Evolutionary conservation across 352 stramenopile genomes (phyloP), one percentile per base, ranked within the genome.

Genomic region (Pythium dissotocum): DNA sequence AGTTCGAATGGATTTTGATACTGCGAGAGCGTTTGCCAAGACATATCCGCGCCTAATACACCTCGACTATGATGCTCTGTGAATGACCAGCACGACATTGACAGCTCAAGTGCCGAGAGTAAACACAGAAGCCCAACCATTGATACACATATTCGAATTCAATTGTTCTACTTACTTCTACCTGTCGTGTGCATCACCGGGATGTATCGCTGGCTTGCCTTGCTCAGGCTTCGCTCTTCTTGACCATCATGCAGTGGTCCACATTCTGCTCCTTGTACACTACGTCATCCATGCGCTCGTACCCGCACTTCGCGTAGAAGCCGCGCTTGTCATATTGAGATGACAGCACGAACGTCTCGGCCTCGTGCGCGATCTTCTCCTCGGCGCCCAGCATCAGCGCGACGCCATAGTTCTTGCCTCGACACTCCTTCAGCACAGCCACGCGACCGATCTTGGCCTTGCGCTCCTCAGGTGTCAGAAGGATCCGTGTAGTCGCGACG

Each of bases 271-370:
- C 80, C 14, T 88, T 38, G 48, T 87, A 87, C 8, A 87, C 73
- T 51, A 88, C 80, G 53, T 84, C 77, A 18, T 53, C 86, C 10
- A 70, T n/a, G 57, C 71, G 80, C 30, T 59, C 60, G 69, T 90
- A 92, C 36, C 84, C 84, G 44, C 84, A 90, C 58, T 86, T 87
- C 51, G 82, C 77, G 59, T 92, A 92, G 67, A 92, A 92, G 1
- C 58, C 79, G 35, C 79, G 78, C 67, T 85, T 86, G 71, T 73
- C 70, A 44, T 63, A 78, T 57, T 85, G 76, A 40, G 83, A 75
- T 49, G 77, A 89, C 2, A 91, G 71, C 48, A 73, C 68, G 36
- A 82, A 78, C 33, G 54, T 63, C 28, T 86, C 75, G 18, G 72
- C 75, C 26, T 74, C 67, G 35, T 69, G 52, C 12, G 35, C 62